These are phyloP conservation scores for Penicillium sp. DNA, from an alignment of 2,329 filamentous ascomycete species.

Conservation along the genomic window DNA sequence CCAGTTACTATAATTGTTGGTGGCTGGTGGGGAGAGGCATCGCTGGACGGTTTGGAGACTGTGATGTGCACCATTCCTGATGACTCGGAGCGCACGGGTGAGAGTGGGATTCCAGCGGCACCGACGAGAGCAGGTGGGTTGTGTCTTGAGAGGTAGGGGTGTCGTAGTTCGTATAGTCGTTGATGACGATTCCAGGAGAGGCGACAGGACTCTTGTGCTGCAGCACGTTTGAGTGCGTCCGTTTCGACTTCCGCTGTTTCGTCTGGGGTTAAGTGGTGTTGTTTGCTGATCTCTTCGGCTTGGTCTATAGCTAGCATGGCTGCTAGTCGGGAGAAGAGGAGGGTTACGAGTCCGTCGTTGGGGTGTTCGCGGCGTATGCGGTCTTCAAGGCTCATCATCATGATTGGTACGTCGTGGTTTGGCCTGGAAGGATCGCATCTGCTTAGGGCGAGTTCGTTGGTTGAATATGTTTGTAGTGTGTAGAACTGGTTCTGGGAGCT, in stretches of 20 bases:
- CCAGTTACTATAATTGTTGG: slow-evolving; percentile 41
- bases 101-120: slow-evolving; percentile 36
- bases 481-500: slow-evolving; percentile 45
- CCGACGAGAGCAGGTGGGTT: slow-evolving; percentile 32
- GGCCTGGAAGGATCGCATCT: slow-evolving; percentile 43
- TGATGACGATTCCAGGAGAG: slow-evolving; percentile 44
- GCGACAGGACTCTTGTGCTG: slow-evolving; percentile 47
- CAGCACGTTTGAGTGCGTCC: slow-evolving; percentile 45
- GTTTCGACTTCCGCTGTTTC: slow-evolving; percentile 44
- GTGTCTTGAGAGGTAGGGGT: slow-evolving; percentile 42
- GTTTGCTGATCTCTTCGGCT: slow-evolving; percentile 39
- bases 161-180: slow-evolving; percentile 46
- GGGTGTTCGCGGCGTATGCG: slow-evolving; percentile 38
- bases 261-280: slow-evolving; percentile 40
- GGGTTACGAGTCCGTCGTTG: slow-evolving; percentile 44
- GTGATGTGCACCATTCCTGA: slow-evolving; percentile 43
- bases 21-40: slow-evolving; percentile 24
- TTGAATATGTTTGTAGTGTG: slow-evolving; percentile 43
- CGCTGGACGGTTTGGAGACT: slow-evolving; percentile 35
- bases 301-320: slow-evolving; percentile 51
- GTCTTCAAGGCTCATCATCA: slow-evolving; percentile 43
- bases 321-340: slow-evolving; percentile 50
- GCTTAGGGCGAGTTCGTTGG: slow-evolving; percentile 43
- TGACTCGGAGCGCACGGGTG: slow-evolving; percentile 30
- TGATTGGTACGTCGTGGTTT: slow-evolving; percentile 43